Evolutionary conservation across 202 grass and related monocot genomes (phyloP), one percentile per base, ranked within the genome.

Genomic region (Zizania palustris): DNA sequence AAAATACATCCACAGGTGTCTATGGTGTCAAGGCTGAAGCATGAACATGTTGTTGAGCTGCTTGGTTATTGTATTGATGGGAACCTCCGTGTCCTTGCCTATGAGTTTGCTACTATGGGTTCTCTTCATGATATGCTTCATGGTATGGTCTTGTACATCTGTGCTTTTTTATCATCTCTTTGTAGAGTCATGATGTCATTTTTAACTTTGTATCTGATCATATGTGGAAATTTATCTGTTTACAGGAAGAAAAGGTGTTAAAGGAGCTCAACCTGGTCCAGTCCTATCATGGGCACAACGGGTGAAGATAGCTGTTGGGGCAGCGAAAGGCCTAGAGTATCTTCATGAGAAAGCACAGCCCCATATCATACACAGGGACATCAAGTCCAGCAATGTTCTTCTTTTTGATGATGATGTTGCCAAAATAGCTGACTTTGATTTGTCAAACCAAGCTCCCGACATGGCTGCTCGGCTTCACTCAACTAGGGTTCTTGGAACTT

Each of bases 331-430:
- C 42, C 96, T 99, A 3, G 96, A 89, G 60, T 99, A 99, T 72
- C 85, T 99, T 69, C 96, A 99, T 75, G 96, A 99, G 87, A 99
- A 90, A 92, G 96, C 96, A 69, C 96, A 99, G 39, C 96, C 96
- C 34, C 96, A 95, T 73, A 88, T 99, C 72, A 95, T 99, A 77
- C 96, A 99, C 84, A 70, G 96, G 62, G 96, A 99, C 72, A 99
- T 99, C 55, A 99, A 99, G 37, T 99, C 96, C 18, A 99, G 96
- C 80, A 99, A 99, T 81, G 90, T 99, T 70, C 85, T 99, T 71
- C 91, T 99, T 44, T 99, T 99, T 70, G 96, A 99, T 71, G 92
- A 99, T 18, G 85, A 96, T 72, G 78, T 99, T 74, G 92, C 96
- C 80, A 99, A 99, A 73, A 87, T 99, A 69, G 92, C 96, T 13